Percentiles rank a stretch among this genome's conserved stretches.
Conservation (phyloP, 176 grass and related monocot genomes). For the Juncus effusus region DNA sequence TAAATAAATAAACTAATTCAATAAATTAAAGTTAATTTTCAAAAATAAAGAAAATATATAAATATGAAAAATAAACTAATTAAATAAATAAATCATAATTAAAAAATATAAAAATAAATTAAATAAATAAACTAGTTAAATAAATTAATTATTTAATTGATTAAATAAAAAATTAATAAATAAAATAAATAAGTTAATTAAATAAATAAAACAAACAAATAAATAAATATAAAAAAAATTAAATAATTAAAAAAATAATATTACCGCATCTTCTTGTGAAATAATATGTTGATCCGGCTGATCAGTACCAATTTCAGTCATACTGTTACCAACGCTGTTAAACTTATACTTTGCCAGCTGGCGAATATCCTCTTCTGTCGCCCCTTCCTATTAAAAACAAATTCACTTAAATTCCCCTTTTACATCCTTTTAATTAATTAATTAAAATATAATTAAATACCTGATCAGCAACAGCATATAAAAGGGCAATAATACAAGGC, state of each 20-base stretch:
- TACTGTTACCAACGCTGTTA: conserved; percentile 57
- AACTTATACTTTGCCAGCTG: conserved; percentile 79
- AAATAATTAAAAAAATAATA: conserved; percentile 7
- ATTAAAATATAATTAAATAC: conserved; percentile 29
- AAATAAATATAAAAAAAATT: background rate
- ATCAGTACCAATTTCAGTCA: conserved; percentile 58
- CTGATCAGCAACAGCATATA: conserved; percentile 86
- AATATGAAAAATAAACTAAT: conserved; percentile 8
- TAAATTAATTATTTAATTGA: conserved; percentile 12
- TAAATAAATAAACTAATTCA: too few relatives aligned
- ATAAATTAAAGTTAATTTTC: background rate
- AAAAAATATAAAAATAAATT: too few relatives aligned
- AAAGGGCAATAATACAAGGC: conserved; percentile 90
- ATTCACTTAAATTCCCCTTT: background rate
- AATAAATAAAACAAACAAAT: conserved; percentile 13
- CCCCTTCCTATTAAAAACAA: conserved; percentile 64
- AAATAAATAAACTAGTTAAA: background rate
- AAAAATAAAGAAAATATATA: conserved; percentile 19
- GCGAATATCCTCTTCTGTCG: conserved; percentile 81
- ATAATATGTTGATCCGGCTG: conserved; percentile 64
- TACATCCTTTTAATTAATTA: background rate
- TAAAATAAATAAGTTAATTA: background rate
- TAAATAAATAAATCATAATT: conserved; percentile 20
- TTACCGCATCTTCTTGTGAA: conserved; percentile 77
- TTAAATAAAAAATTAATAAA: conserved; percentile 4